Percentiles rank a stretch among this genome's conserved stretches.
Conservation (phyloP, 2,329 filamentous ascomycete genomes). For the Epichloe bromicola region DNA sequence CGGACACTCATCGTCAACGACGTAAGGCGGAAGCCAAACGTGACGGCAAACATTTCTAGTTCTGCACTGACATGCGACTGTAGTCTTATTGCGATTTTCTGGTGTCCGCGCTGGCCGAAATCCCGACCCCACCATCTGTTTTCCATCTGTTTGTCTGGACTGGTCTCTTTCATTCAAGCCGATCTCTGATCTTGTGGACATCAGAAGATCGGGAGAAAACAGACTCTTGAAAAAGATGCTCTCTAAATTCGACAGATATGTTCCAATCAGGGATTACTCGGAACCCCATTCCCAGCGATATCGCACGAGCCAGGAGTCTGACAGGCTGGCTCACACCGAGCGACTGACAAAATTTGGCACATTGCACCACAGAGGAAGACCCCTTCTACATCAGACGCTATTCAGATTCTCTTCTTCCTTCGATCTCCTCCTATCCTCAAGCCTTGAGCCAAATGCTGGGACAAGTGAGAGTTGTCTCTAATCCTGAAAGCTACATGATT, state of each 20-base stretch:
- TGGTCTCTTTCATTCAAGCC: neutral
- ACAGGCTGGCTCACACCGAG: conserved; percentile 30
- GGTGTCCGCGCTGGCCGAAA: neutral
- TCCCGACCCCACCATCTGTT: neutral
- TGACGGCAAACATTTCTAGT: neutral
- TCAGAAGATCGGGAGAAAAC: neutral
- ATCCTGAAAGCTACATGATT: neutral
- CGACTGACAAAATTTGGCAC: conserved; percentile 23
- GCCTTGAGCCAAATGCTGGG: neutral
- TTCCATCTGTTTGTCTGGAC: neutral
- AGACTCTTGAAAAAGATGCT: neutral
- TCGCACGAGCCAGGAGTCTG: conserved; percentile 28
- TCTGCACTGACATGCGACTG: neutral
- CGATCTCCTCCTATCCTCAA: neutral
- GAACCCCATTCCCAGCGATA: conserved; percentile 30
- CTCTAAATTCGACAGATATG: conserved; percentile 32
- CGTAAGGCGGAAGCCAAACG: neutral
- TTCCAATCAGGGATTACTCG: conserved; percentile 28
- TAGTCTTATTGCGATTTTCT: neutral
- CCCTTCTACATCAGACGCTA: neutral
- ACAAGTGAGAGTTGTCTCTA: neutral
- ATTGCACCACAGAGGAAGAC: neutral
- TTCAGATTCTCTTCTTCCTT: neutral
- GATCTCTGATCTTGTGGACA: neutral
- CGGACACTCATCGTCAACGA: neutral